Evolutionary conservation across 1,284 basidiomycete species (phyloP).

Genomic region (Heterobasidion occidentale): DNA sequence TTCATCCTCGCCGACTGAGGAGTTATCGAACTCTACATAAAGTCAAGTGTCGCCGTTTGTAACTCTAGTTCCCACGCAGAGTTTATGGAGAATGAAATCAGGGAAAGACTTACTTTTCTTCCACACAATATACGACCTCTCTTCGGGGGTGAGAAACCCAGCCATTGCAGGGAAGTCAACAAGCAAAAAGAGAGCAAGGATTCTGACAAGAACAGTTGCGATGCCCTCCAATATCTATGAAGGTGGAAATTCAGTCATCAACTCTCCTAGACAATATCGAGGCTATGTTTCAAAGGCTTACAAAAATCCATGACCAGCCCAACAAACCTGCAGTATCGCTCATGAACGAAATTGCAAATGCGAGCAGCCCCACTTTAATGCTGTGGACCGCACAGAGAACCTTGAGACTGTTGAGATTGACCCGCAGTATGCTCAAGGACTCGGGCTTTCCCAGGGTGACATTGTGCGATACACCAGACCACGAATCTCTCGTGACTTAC

Average conservation of each 20-base stretch:
- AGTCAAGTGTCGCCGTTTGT: neutral
- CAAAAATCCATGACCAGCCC: slow-evolving; percentile 42
- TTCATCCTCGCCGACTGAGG: slow-evolving; percentile 60
- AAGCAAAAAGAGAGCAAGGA: slow-evolving; percentile 37
- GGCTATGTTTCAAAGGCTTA: neutral
- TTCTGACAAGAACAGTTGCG: slow-evolving; percentile 37
- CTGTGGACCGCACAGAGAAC: slow-evolving; percentile 24
- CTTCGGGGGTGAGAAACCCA: slow-evolving; percentile 50
- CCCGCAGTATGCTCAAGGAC: slow-evolving; percentile 75
- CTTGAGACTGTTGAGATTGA: slow-evolving; percentile 88
- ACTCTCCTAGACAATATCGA: too few species aligned
- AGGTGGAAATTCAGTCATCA: neutral
- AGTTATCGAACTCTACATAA: slow-evolving; percentile 50
- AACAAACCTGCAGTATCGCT: slow-evolving; percentile 27
- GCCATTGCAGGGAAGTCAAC: slow-evolving; percentile 55
- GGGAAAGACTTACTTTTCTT: slow-evolving; percentile 42
- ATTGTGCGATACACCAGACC: slow-evolving; percentile 42
- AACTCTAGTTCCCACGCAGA: neutral
- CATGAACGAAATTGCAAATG: slow-evolving; percentile 37
- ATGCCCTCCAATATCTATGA: slow-evolving; percentile 48
- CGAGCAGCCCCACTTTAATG: slow-evolving; percentile 55
- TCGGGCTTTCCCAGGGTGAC: slow-evolving; percentile 70
- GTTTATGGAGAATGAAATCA: neutral
- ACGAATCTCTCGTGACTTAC: neutral
- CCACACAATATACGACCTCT: slow-evolving; percentile 49